Evolutionary conservation across 2,329 filamentous ascomycete genomes (phyloP).

Genomic region (Paecilomyces dactylethromorphus): DNA sequence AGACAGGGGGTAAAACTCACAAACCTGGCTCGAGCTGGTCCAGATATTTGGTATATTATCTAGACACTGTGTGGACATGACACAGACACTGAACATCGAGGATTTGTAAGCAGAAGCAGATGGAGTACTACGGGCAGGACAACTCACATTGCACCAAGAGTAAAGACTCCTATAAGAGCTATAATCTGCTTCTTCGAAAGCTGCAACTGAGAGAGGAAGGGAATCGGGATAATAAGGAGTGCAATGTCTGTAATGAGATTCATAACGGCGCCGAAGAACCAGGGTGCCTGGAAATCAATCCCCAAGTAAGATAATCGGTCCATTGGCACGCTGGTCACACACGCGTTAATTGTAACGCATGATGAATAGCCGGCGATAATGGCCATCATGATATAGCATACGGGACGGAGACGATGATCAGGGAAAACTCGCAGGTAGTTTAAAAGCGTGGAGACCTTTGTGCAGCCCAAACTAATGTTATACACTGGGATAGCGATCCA

Average conservation of each 20-base stretch:
- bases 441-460: constrained; percentile 40
- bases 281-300: constrained; percentile 33
- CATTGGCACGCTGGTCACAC: constrained; percentile 36
- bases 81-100: constrained; percentile 17
- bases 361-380: constrained; percentile 21
- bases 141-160: constrained; percentile 33
- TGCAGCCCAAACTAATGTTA: constrained; percentile 26
- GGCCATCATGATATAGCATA: constrained; percentile 28
- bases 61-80: constrained; percentile 26
- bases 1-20: constrained; percentile 6
- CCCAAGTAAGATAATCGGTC: constrained; percentile 38
- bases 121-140: not conserved
- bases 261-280: constrained; percentile 36
- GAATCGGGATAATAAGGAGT: constrained; percentile 37
- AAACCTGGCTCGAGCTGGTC: constrained; percentile 19
- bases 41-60: no score
- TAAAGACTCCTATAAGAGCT: constrained; percentile 35
- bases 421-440: constrained; percentile 43
- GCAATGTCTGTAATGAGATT: constrained; percentile 39
- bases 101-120: not conserved
- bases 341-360: constrained; percentile 31
- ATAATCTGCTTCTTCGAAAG: constrained; percentile 37
- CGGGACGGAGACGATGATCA: constrained; percentile 19
- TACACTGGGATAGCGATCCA: constrained; percentile 28
- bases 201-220: constrained; percentile 31